Percentiles rank a stretch among this genome's conserved stretches.
These are phyloP conservation scores for Monilinia fructicola DNA, from an alignment of 2,329 filamentous ascomycete species.

Conservation along the genomic window DNA sequence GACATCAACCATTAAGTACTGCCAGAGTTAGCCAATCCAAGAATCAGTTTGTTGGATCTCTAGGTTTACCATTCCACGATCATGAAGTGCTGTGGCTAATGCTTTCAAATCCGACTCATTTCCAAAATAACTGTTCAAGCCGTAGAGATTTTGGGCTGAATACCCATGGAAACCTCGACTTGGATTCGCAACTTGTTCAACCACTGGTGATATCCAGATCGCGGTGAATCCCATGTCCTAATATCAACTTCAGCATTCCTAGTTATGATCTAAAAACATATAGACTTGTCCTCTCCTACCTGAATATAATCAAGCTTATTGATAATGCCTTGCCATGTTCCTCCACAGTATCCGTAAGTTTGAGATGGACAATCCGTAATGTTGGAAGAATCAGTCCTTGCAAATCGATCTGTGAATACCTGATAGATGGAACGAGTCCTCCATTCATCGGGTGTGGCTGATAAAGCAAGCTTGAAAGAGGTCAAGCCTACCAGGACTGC, in stretches of 20 bases:
- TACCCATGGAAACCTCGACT: constrained; percentile 48
- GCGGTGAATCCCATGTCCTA: constrained; percentile 24
- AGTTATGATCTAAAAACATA: neutral
- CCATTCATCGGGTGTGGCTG: constrained; percentile 16
- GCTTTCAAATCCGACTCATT: constrained; percentile 48
- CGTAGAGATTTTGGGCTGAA: constrained; percentile 49
- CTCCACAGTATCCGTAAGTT: constrained; percentile 48
- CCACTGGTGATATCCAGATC: constrained; percentile 49
- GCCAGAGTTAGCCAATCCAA: neutral
- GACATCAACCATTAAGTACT: constrained; percentile 53
- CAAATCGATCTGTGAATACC: constrained; percentile 42
- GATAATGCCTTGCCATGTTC: constrained; percentile 46
- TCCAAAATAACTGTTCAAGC: constrained; percentile 51
- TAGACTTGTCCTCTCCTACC: constrained; percentile 2
- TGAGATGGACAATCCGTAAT: constrained; percentile 32
- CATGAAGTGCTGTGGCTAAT: constrained; percentile 47
- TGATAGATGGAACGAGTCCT: constrained; percentile 20
- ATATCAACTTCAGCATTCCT: constrained; percentile 39
- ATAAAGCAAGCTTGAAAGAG: neutral
- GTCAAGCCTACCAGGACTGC: neutral
- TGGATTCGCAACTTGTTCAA: constrained; percentile 41
- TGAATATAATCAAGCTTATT: constrained; percentile 47
- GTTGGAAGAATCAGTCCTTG: constrained; percentile 43
- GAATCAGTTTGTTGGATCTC: too few relatives aligned
- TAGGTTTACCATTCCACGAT: constrained; percentile 42